phyloP scores from a whole-genome alignment of 129 eudicot genomes.

The Rutidosis leptorrhynchoides region DNA sequence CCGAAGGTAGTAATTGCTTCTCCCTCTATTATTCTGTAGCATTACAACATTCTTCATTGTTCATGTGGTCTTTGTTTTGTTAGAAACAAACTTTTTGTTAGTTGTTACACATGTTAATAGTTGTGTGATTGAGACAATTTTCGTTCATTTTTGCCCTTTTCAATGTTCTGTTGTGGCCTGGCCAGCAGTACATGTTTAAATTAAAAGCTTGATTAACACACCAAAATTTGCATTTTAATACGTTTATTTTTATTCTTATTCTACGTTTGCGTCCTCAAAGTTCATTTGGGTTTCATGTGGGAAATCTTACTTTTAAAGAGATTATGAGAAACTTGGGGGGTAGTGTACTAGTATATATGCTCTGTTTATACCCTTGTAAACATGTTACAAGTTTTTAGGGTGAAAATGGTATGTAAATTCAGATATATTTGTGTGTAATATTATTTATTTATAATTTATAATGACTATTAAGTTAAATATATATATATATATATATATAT shows the following conservation, averaged over 20 bases:
- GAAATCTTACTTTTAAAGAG: too few species aligned
- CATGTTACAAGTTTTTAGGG: background rate
- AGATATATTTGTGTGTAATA: too few species aligned
- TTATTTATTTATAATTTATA: too few species aligned
- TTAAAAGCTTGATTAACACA: background rate
- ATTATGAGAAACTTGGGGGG: too few species aligned
- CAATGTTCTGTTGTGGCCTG: background rate
- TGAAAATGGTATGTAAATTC: background rate
- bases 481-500: too few species aligned
- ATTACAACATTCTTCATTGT: conserved; percentile 12
- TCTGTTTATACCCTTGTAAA: too few species aligned
- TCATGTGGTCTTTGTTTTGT: conserved; percentile 10
- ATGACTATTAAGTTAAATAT: too few species aligned
- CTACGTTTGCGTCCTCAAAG: background rate
- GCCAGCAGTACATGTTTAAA: too few species aligned
- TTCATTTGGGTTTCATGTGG: background rate
- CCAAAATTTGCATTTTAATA: background rate
- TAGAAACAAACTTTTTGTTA: conserved; percentile 10
- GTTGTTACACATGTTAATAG: conserved; percentile 24
- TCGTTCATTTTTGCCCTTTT: background rate
- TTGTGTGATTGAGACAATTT: conserved; percentile 4
- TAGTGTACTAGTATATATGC: too few species aligned
- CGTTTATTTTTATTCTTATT: background rate
- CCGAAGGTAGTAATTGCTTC: conserved; percentile 1
- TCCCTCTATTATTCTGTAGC: background rate